These are phyloP conservation scores for Saxophila tyrrhenica DNA, from an alignment of 495 filamentous ascomycete genomes.

Conservation along the genomic window DNA sequence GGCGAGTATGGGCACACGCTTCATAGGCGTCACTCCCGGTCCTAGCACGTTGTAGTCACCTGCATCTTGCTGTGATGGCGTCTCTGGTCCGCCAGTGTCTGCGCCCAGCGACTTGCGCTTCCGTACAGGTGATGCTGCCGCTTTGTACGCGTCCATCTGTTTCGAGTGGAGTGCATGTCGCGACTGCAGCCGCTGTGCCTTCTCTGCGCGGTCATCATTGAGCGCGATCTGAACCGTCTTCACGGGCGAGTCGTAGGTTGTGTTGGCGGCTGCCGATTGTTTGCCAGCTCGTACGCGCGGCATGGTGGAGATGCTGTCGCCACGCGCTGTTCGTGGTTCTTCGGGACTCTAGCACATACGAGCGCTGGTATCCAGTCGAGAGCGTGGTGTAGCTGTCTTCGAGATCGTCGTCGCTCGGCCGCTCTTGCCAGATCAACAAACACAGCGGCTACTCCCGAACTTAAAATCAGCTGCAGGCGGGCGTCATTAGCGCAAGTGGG, in stretches of 20 bases:
- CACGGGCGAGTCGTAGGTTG: slow-evolving; percentile 13
- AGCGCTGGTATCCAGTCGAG: no score
- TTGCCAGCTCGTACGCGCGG: slow-evolving; percentile 22
- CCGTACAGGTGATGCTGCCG: slow-evolving; percentile 78
- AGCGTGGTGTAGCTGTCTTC: no score
- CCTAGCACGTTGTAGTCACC: slow-evolving; percentile 44
- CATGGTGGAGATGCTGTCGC: slow-evolving; percentile 10
- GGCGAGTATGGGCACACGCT: slow-evolving; percentile 86
- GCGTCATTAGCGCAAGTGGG: no score
- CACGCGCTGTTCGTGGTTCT: no score
- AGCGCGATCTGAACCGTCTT: slow-evolving; percentile 55
- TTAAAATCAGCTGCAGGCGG: no score
- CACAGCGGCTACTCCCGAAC: no score
- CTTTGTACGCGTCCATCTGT: slow-evolving; percentile 83
- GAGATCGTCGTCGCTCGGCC: no score
- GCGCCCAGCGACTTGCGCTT: slow-evolving; percentile 53
- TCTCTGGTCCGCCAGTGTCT: slow-evolving; percentile 56
- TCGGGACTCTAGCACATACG: no score
- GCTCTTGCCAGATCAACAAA: no score
- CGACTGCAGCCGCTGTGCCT: slow-evolving; percentile 75
- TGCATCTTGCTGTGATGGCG: slow-evolving; percentile 49
- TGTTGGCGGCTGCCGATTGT: slow-evolving; percentile 1
- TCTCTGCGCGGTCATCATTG: slow-evolving; percentile 90
- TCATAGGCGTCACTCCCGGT: slow-evolving; percentile 81
- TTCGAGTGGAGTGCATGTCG: slow-evolving; percentile 79